phyloP scores from a whole-genome alignment of 2,329 filamentous ascomycete genomes.

The Ophiostoma triangulosporum region DNA sequence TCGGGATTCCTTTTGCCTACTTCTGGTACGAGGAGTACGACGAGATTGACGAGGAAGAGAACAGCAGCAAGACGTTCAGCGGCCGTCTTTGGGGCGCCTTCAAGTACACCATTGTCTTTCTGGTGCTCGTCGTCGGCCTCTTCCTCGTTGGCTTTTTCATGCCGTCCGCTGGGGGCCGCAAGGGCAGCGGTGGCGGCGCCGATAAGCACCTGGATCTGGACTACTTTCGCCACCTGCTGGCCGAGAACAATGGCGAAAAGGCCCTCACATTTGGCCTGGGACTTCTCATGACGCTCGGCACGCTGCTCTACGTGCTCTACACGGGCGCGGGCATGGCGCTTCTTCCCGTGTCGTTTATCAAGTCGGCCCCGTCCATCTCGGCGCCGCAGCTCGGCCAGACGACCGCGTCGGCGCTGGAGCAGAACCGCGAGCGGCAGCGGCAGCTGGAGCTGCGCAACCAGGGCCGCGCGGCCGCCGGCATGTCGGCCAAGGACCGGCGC shows the following conservation, averaged over 20 bases:
- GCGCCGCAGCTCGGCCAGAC: slow-evolving; percentile 64
- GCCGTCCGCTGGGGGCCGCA: slow-evolving; percentile 56
- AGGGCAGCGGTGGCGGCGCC: slow-evolving; percentile 23
- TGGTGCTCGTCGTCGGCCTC: slow-evolving; percentile 64
- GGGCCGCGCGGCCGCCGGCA: slow-evolving; percentile 36
- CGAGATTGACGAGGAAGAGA: slow-evolving; percentile 69
- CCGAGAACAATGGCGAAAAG: slow-evolving; percentile 82
- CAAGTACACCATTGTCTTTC: slow-evolving; percentile 82
- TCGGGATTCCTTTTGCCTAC: slow-evolving; percentile 90
- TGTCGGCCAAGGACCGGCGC: slow-evolving; percentile 74
- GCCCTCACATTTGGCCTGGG: slow-evolving; percentile 83
- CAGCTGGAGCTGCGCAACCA: slow-evolving; percentile 78
- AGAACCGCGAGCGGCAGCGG: slow-evolving; percentile 81
- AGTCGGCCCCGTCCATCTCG: slow-evolving; percentile 76
- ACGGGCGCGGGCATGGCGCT: slow-evolving; percentile 80
- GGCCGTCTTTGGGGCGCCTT: slow-evolving; percentile 68
- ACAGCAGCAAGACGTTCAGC: slow-evolving; percentile 46
- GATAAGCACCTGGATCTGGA: slow-evolving; percentile 59
- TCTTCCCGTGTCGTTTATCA: slow-evolving; percentile 81
- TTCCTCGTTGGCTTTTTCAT: slow-evolving; percentile 93
- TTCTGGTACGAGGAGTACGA: slow-evolving; percentile 98
- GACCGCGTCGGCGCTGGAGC: slow-evolving; percentile 67
- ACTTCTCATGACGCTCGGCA: slow-evolving; percentile 76
- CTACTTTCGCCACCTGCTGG: slow-evolving; percentile 75
- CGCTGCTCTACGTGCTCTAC: slow-evolving; percentile 75